Percentiles rank a stretch among this genome's conserved stretches.
Conservation (phyloP, 228 moss, liverwort and hornwort species). For the Sphagnum magellanicum region DNA sequence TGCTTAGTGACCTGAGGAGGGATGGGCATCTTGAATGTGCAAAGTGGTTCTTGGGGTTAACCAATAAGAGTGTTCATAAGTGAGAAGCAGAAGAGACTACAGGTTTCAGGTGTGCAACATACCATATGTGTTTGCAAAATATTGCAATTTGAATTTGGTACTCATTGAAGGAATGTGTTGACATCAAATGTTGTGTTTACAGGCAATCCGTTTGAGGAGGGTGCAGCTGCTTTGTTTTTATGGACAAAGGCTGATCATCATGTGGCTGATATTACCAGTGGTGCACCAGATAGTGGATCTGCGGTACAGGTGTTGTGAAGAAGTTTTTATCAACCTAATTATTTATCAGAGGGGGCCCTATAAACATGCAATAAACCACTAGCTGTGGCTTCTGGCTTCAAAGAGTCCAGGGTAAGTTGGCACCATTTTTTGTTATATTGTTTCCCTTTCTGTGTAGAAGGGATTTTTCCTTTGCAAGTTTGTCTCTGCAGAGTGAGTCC, state of each 20-base stretch:
- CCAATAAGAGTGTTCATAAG: not conserved
- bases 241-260: no score
- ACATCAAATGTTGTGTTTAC: no score
- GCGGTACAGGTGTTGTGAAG: not conserved
- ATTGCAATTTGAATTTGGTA: no score
- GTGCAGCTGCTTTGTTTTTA: no score
- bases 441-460: slow-evolving; percentile 20
- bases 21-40: not conserved
- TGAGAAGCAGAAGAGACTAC: not conserved
- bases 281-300: slow-evolving; percentile 16
- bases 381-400: slow-evolving; percentile 9
- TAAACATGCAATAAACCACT: slow-evolving; percentile 18
- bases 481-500: not conserved
- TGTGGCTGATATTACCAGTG: slow-evolving; percentile 6
- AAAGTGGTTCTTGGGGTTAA: not conserved
- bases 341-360: slow-evolving; percentile 11
- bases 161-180: no score
- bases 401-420: slow-evolving; percentile 15
- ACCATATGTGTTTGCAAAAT: no score
- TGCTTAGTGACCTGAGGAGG: not conserved
- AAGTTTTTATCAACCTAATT: not conserved
- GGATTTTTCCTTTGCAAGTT: not conserved
- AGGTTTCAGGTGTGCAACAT: not conserved
- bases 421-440: slow-evolving; percentile 16
- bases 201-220: no score